Percentiles rank a stretch among this genome's conserved stretches.
Evolutionary conservation across 768 basidiomycete species (phyloP).

Genomic region (Vararia minispora): DNA sequence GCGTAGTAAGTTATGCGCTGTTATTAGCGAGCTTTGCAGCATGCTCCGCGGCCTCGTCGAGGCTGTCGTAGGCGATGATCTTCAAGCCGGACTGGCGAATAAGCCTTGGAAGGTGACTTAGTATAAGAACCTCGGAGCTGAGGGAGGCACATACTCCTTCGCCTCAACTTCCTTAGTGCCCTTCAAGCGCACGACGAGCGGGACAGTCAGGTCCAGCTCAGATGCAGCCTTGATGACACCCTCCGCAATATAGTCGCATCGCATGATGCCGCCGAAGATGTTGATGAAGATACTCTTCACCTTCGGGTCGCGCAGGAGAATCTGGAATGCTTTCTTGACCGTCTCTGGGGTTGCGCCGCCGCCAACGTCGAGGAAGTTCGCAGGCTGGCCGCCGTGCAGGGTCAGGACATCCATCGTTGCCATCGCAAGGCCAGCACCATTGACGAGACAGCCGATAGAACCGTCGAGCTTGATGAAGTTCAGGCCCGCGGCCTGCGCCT

Average conservation of each 20-base stretch:
- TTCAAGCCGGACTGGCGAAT: constrained; percentile 86
- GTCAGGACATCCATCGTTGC: constrained; percentile 99
- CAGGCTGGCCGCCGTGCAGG: constrained; percentile 91
- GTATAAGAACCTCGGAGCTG: constrained; percentile 1
- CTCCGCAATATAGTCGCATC: constrained; percentile 96
- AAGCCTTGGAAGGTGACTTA: constrained; percentile 47
- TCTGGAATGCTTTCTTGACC: constrained; percentile 98
- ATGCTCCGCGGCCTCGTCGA: constrained; percentile 83
- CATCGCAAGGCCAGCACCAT: constrained; percentile 98
- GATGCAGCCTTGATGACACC: constrained; percentile 98
- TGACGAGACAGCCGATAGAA: constrained; percentile 92
- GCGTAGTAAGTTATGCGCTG: constrained; percentile 17
- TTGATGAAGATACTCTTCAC: constrained; percentile 99
- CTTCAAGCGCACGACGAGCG: constrained; percentile 89
- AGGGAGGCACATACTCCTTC: constrained; percentile 57
- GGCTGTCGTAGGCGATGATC: constrained; percentile 86
- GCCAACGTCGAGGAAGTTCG: constrained; percentile 98
- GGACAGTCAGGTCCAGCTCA: constrained; percentile 76
- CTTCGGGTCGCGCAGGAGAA: constrained; percentile 79
- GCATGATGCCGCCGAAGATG: constrained; percentile 97
- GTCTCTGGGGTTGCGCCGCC: constrained; percentile 99
- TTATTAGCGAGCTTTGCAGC: constrained; percentile 63
- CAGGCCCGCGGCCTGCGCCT: constrained; percentile 90
- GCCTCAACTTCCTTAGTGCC: constrained; percentile 96
- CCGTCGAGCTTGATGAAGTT: constrained; percentile 99